Evolutionary conservation across 129 eudicot genomes (phyloP).

Genomic region (Flaveria linearis): DNA sequence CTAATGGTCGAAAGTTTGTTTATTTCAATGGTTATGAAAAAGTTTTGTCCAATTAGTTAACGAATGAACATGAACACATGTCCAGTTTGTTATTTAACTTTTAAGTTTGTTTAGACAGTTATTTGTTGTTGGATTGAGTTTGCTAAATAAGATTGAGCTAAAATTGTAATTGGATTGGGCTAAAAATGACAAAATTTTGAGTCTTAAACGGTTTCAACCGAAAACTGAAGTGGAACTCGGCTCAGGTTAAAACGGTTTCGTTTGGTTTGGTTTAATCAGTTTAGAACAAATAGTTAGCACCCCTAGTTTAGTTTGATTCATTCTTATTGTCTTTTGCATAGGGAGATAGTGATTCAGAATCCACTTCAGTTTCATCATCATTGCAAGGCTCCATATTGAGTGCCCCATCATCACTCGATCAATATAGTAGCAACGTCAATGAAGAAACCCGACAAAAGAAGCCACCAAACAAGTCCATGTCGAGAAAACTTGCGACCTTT

Average conservation of each 20-base stretch:
- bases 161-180: too few relatives aligned
- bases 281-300: too few relatives aligned
- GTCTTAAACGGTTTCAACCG: too few relatives aligned
- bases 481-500: constrained; percentile 35
- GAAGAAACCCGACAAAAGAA: constrained; percentile 34
- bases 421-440: constrained; percentile 21
- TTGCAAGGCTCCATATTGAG: constrained; percentile 44
- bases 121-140: too few relatives aligned
- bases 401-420: constrained; percentile 31
- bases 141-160: too few relatives aligned
- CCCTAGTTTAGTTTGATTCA: constrained; percentile 1
- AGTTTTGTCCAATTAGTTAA: too few relatives aligned
- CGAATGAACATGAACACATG: neutral
- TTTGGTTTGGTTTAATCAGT: too few relatives aligned
- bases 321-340: constrained; percentile 23
- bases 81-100: too few relatives aligned
- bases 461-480: constrained; percentile 32
- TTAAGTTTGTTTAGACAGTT: too few relatives aligned
- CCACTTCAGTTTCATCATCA: constrained; percentile 48
- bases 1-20: neutral
- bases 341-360: constrained; percentile 67
- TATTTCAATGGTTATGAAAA: neutral
- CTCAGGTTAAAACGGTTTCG: too few relatives aligned
- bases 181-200: too few relatives aligned
- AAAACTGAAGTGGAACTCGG: too few relatives aligned